Evolutionary conservation across 306 rosid species (phyloP).

Genomic region (Dryas drummondii): DNA sequence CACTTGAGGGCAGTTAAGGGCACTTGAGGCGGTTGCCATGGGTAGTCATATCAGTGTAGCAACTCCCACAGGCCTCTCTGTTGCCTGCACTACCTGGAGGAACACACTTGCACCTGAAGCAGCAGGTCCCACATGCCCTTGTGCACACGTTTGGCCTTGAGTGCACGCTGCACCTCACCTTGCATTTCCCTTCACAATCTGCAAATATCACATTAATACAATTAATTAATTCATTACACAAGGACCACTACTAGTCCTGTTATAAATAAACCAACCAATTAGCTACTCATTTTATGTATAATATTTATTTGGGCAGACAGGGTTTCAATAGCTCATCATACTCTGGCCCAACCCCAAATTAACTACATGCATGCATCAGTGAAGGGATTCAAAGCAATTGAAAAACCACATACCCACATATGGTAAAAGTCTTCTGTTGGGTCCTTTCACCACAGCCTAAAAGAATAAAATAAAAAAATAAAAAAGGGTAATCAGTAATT

Average conservation of each 20-base stretch:
- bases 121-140: conserved; percentile 45
- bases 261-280: too few relatives aligned
- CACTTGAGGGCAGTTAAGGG: conserved; percentile 29
- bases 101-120: conserved; percentile 44
- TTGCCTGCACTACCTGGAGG: conserved; percentile 50
- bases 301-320: too few relatives aligned
- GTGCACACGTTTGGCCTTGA: conserved; percentile 44
- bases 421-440: conserved; percentile 34
- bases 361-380: background rate
- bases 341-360: background rate
- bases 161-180: conserved; percentile 32
- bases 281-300: too few relatives aligned
- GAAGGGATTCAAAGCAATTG: background rate
- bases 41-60: conserved; percentile 49
- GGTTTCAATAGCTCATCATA: too few relatives aligned
- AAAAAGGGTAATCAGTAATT: background rate
- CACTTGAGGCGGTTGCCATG: conserved; percentile 39
- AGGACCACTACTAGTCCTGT: too few relatives aligned
- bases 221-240: too few relatives aligned
- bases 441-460: conserved; percentile 28
- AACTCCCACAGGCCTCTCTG: conserved; percentile 39
- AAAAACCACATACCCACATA: conserved; percentile 13
- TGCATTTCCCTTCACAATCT: conserved; percentile 33
- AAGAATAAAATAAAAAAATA: too few relatives aligned
- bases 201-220: background rate